Conservation (phyloP, 2,329 filamentous ascomycete genomes). For the Parastagonospora nodorum region DNA sequence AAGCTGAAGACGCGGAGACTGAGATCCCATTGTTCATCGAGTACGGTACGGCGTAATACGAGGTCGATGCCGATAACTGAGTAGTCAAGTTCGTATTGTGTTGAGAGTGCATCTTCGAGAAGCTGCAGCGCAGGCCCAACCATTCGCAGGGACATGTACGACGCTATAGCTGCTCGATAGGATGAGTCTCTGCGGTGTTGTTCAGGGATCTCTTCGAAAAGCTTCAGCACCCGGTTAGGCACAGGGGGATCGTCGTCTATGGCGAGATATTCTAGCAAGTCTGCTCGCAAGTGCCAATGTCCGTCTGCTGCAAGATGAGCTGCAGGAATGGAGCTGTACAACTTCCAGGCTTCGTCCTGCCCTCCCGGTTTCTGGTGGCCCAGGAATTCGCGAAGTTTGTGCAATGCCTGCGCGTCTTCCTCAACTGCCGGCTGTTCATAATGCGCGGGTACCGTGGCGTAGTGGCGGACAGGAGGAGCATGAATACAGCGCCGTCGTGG, state of each 20-base stretch:
- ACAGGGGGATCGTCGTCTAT: slow-evolving; percentile 36
- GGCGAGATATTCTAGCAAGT: slow-evolving; percentile 39
- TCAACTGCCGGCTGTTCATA: slow-evolving; percentile 7
- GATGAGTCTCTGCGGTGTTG: slow-evolving; percentile 47
- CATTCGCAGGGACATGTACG: slow-evolving; percentile 51
- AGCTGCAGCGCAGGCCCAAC: slow-evolving; percentile 46
- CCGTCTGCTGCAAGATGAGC: background rate
- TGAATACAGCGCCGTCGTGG: slow-evolving; percentile 26
- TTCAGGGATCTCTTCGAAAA: slow-evolving; percentile 52
- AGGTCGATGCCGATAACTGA: slow-evolving; percentile 33
- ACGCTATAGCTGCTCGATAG: slow-evolving; percentile 52
- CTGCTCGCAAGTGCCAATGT: slow-evolving; percentile 11
- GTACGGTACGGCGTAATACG: slow-evolving; percentile 36
- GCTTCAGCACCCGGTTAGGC: slow-evolving; percentile 48
- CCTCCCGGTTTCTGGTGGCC: slow-evolving; percentile 16
- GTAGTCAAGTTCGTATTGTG: slow-evolving; percentile 3
- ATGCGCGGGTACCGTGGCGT: slow-evolving; percentile 26
- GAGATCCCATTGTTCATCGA: slow-evolving; percentile 44
- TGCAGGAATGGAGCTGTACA: slow-evolving; percentile 40
- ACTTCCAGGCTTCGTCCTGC: slow-evolving; percentile 43
- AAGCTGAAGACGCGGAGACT: slow-evolving; percentile 32
- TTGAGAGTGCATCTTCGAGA: slow-evolving; percentile 46
- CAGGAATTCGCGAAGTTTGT: slow-evolving; percentile 26
- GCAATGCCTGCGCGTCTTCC: slow-evolving; percentile 16
- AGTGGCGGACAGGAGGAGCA: slow-evolving; percentile 31